A percentile compares a stretch with the other conserved stretches of the same genome.
phyloP scores from a whole-genome alignment of 2,329 filamentous ascomycete genomes.

The Knoxdaviesia proteae region DNA sequence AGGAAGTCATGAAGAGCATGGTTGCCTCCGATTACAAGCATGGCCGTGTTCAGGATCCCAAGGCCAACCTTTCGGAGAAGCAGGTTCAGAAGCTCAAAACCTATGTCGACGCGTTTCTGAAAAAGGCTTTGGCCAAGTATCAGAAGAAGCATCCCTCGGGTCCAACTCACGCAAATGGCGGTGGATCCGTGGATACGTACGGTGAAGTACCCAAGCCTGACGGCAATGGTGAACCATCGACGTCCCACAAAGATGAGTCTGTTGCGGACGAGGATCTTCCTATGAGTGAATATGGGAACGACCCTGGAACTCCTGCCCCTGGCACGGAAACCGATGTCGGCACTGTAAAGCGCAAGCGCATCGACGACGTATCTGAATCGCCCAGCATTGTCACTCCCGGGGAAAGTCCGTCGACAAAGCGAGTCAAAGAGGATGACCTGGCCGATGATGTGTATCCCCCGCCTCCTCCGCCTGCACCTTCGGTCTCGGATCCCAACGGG shows the following conservation, averaged over 20 bases:
- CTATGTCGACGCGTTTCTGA: conserved; percentile 68
- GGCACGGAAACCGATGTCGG: too few species aligned
- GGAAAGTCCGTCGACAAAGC: conserved; percentile 27
- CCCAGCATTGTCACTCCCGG: conserved; percentile 29
- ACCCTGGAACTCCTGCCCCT: too few species aligned
- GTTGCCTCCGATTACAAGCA: conserved; percentile 86
- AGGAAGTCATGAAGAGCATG: conserved; percentile 65
- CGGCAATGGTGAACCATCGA: too few species aligned
- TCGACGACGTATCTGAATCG: conserved; percentile 14
- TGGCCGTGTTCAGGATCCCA: conserved; percentile 65
- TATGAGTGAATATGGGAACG: too few species aligned
- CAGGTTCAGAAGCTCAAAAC: conserved; percentile 67
- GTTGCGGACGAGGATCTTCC: too few species aligned
- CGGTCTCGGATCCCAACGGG: conserved; percentile 18
- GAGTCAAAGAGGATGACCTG: conserved; percentile 22
- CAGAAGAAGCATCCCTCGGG: conserved; percentile 4
- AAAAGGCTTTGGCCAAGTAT: conserved; percentile 66
- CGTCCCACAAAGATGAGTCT: too few species aligned
- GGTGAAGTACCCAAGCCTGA: too few species aligned
- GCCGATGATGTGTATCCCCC: conserved; percentile 11
- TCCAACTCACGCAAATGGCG: too few species aligned
- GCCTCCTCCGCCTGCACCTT: conserved; percentile 27
- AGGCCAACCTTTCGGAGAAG: conserved; percentile 45
- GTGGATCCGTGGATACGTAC: too few species aligned
- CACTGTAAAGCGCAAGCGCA: too few species aligned